These are phyloP conservation scores for Marvania coccoides DNA, from an alignment of 139 green algal genomes.

Conservation along the genomic window DNA sequence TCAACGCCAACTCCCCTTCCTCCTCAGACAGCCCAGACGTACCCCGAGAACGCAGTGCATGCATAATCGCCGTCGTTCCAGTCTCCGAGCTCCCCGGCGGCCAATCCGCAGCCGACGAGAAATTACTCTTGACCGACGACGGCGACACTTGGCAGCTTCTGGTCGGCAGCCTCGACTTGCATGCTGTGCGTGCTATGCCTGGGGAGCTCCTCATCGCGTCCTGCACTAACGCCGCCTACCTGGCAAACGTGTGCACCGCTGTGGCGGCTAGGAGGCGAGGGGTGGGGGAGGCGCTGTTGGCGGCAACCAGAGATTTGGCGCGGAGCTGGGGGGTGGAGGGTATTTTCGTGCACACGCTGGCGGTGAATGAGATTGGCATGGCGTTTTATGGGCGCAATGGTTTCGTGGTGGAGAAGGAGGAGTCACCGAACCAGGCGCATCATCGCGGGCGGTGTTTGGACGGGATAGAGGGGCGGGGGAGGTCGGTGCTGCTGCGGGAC, in stretches of 20 bases:
- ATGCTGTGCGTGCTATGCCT: constrained; percentile 18
- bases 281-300: constrained; percentile 26
- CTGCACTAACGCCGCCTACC: constrained; percentile 32
- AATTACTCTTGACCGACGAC: neutral
- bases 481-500: constrained; percentile 36
- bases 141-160: neutral
- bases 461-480: constrained; percentile 39
- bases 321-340: constrained; percentile 20
- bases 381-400: constrained; percentile 34
- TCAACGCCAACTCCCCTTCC: neutral
- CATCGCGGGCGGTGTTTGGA: constrained; percentile 45
- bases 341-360: constrained; percentile 48
- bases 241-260: constrained; percentile 43
- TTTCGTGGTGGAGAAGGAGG: constrained; percentile 43
- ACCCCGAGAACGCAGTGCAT: neutral
- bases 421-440: constrained; percentile 39
- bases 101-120: constrained; percentile 5
- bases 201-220: constrained; percentile 39
- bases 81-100: neutral
- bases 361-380: constrained; percentile 30
- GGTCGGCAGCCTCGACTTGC: constrained; percentile 39
- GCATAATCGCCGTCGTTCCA: neutral
- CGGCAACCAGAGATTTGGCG: constrained; percentile 8
- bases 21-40: no score
- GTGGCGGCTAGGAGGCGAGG: constrained; percentile 21